Evolutionary conservation across 805 yeast genomes (phyloP).

Genomic region (Lipomyces kockii): DNA sequence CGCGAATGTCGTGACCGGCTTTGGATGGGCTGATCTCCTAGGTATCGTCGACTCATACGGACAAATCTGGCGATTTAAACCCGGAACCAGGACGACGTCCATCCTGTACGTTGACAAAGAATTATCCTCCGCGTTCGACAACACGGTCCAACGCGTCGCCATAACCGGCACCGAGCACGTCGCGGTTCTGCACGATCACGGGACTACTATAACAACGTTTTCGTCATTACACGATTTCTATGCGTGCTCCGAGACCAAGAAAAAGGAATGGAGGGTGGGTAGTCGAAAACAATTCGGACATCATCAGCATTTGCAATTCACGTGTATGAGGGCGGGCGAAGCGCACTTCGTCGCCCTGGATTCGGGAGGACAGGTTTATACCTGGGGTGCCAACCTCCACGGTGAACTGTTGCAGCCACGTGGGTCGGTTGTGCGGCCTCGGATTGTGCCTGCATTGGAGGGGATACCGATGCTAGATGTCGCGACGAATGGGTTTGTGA

Average conservation of each 20-base stretch:
- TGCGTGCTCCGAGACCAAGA: slow-evolving; percentile 2
- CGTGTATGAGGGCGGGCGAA: slow-evolving; percentile 15
- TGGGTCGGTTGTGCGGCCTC: slow-evolving; percentile 8
- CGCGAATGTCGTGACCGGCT: slow-evolving; percentile 11
- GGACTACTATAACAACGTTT: slow-evolving; percentile 8
- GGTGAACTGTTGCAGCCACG: slow-evolving; percentile 20
- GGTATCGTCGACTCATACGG: slow-evolving; percentile 29
- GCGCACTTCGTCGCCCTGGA: slow-evolving; percentile 27
- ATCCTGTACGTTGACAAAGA: slow-evolving; percentile 1
- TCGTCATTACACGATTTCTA: slow-evolving; percentile 7
- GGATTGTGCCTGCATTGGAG: slow-evolving; percentile 18
- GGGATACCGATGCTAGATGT: slow-evolving; percentile 21
- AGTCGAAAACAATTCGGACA: slow-evolving; percentile 13
- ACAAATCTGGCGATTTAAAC: background rate
- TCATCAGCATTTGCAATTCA: slow-evolving; percentile 14
- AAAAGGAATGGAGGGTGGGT: background rate
- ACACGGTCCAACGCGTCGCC: slow-evolving; percentile 4
- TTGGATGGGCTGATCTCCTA: slow-evolving; percentile 26
- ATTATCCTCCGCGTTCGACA: slow-evolving; percentile 14
- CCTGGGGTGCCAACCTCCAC: slow-evolving; percentile 26
- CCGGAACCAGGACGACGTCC: background rate
- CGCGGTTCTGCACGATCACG: slow-evolving; percentile 9
- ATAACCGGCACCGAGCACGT: slow-evolving; percentile 20
- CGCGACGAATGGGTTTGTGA: slow-evolving; percentile 23
- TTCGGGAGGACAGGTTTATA: slow-evolving; percentile 21